Percentiles rank a stretch among this genome's conserved stretches.
These are phyloP conservation scores for Xerocomus potaroensis DNA, from an alignment of 768 basidiomycete genomes.

Conservation along the genomic window DNA sequence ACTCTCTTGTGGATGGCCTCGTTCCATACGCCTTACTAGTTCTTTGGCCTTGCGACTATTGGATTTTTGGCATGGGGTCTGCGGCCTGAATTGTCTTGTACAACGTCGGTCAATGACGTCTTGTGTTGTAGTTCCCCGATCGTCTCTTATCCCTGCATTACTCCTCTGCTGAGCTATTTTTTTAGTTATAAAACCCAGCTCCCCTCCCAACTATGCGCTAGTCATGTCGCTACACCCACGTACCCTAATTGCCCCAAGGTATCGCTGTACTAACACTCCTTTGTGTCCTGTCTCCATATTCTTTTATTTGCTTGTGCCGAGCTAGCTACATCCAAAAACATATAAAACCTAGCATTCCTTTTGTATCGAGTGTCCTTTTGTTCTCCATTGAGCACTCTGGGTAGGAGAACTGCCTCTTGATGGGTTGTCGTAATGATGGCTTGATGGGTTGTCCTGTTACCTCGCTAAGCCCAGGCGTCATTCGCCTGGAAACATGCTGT, in stretches of 20 bases:
- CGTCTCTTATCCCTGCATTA: conserved; percentile 2
- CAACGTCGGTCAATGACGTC: conserved; percentile 12
- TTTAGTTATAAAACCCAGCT: conserved; percentile 8
- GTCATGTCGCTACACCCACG: conserved; percentile 1
- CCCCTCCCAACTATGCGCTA: not conserved
- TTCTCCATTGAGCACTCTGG: too few relatives aligned
- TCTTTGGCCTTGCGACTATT: conserved; percentile 8
- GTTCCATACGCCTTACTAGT: conserved; percentile 11
- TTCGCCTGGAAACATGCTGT: too few relatives aligned
- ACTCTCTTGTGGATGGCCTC: too few relatives aligned
- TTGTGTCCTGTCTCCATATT: conserved; percentile 12
- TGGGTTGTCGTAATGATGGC: not conserved
- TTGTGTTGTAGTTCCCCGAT: conserved; percentile 9
- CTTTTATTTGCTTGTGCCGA: conserved; percentile 5
- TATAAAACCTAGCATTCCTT: conserved; percentile 5
- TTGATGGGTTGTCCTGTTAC: too few relatives aligned
- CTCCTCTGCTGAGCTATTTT: conserved; percentile 4
- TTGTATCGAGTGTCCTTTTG: not conserved
- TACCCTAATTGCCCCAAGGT: conserved; percentile 15
- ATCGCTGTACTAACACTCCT: conserved; percentile 25
- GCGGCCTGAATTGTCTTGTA: conserved; percentile 8
- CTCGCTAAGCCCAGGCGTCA: too few relatives aligned
- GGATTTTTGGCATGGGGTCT: conserved; percentile 14
- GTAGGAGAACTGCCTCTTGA: not conserved
- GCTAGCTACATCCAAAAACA: conserved; percentile 13